These are phyloP conservation scores for Ogataea saltuana DNA, from an alignment of 805 yeast genomes.

Conservation along the genomic window DNA sequence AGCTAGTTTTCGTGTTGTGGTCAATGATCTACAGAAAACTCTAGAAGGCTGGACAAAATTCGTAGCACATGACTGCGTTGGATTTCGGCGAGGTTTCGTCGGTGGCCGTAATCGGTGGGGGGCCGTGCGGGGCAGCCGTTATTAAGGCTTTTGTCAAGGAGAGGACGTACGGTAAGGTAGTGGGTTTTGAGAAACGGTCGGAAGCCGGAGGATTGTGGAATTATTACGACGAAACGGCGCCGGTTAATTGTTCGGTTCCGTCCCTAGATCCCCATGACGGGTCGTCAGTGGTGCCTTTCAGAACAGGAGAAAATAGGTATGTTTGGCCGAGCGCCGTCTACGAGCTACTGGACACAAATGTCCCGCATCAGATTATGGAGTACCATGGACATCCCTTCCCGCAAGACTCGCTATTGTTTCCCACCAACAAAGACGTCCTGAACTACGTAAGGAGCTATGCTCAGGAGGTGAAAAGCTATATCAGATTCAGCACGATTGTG, in stretches of 20 bases:
- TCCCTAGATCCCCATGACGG: conserved; percentile 29
- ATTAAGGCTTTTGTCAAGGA: conserved; percentile 65
- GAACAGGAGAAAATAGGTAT: conserved; percentile 19
- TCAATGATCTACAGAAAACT: background rate
- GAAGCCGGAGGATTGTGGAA: conserved; percentile 82
- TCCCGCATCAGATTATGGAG: conserved; percentile 66
- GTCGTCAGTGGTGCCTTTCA: conserved; percentile 14
- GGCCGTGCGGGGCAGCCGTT: conserved; percentile 70
- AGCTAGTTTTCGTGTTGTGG: too few species aligned
- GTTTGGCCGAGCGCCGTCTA: conserved; percentile 61
- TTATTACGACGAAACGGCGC: conserved; percentile 41
- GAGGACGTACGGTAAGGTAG: conserved; percentile 45
- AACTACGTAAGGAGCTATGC: conserved; percentile 58
- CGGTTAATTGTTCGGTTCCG: conserved; percentile 28
- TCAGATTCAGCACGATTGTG: conserved; percentile 51
- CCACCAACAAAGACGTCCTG: conserved; percentile 57
- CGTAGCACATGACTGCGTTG: conserved; percentile 12
- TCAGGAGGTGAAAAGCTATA: conserved; percentile 39
- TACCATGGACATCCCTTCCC: conserved; percentile 56
- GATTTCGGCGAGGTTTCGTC: conserved; percentile 16
- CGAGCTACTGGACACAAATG: conserved; percentile 68
- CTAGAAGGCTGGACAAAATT: background rate
- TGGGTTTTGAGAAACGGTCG: conserved; percentile 59
- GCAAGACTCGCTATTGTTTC: conserved; percentile 49
- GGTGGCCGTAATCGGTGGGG: conserved; percentile 79